Base-by-base conservation (phyloP, 176 grass and related monocot genomes). In the Bromus sterilis region DNA sequence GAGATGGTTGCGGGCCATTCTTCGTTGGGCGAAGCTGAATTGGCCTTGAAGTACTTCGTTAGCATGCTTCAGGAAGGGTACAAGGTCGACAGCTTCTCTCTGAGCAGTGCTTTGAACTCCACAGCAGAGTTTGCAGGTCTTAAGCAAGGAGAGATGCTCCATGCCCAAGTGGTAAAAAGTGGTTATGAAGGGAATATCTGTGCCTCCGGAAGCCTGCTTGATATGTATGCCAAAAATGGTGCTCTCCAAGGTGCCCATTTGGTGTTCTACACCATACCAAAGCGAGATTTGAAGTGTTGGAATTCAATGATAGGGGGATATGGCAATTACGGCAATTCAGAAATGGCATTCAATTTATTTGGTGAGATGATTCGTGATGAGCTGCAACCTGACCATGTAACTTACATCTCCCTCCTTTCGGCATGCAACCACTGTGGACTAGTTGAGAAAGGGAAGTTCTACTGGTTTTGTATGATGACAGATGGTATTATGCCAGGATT, bases 211-310 rank as follows among this genome's bases (percentile, higher is more conserved):
- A 93, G 93, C 88, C 87, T 94, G 58, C 69, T 94, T 41, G 92
- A 98, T 75, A 94, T 98, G 95, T 98, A 93, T 57, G 86, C 81
- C 0, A 94, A 98, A 91, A 91, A 84, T 67, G 95, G 95, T 84
- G 55, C 83, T 43, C 88, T 93, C 5, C 34, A 66, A 77, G 37
- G 81, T 79, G 90, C 90, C 32, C 65, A 64, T 69, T 78, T 72
- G 42, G 53, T 94, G 46, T 98, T 98, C 77, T 79, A 29, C 64
- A 77, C 73, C 46, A 46, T 93, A 80, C n/a, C 23, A 10, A 83
- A 91, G 51, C 82, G 90, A 23, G 92, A 98, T 86, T 76, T 94
- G 81, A 91, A 94, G 83, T 94, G 95, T 78, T 94, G 92, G 92
- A 98, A 94, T 98, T 89, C 90, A 11, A 91, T 98, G 65, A 93